Evolutionary conservation across 768 basidiomycete species (phyloP).

Genomic region (Lactarius sanguifluus): DNA sequence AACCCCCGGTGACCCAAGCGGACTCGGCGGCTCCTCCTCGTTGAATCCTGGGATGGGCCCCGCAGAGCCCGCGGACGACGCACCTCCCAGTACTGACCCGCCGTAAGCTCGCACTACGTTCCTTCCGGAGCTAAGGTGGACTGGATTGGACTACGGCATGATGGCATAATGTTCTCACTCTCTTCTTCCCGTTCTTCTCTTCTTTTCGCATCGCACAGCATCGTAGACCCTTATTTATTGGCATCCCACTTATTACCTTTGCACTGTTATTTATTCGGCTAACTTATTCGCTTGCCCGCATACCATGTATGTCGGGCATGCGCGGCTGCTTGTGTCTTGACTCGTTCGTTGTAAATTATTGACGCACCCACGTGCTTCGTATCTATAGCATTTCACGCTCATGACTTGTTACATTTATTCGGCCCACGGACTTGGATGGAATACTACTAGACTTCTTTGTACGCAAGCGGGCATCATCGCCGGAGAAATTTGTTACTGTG

Average conservation of each 20-base stretch:
- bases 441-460: neutral
- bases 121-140: slow-evolving; percentile 6
- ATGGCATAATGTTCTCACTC: slow-evolving; percentile 14
- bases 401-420: slow-evolving; percentile 4
- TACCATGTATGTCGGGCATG: neutral
- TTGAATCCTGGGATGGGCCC: slow-evolving; percentile 9
- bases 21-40: slow-evolving; percentile 4
- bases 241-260: slow-evolving; percentile 22
- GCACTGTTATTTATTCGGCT: slow-evolving; percentile 26
- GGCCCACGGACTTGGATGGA: slow-evolving; percentile 10
- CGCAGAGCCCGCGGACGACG: slow-evolving; percentile 13
- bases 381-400: slow-evolving; percentile 9
- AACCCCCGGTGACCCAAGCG: neutral
- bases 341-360: slow-evolving; percentile 16
- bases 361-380: slow-evolving; percentile 5
- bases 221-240: slow-evolving; percentile 20
- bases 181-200: slow-evolving; percentile 7
- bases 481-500: neutral
- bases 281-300: slow-evolving; percentile 21
- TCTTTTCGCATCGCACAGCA: slow-evolving; percentile 16
- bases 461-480: neutral
- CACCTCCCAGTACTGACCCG: slow-evolving; percentile 3
- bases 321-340: neutral
- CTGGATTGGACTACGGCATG: slow-evolving; percentile 1
- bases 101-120: slow-evolving; percentile 11